Evolutionary conservation across 2,329 filamentous ascomycete species (phyloP).

Genomic region (Intubia oerlemansii): DNA sequence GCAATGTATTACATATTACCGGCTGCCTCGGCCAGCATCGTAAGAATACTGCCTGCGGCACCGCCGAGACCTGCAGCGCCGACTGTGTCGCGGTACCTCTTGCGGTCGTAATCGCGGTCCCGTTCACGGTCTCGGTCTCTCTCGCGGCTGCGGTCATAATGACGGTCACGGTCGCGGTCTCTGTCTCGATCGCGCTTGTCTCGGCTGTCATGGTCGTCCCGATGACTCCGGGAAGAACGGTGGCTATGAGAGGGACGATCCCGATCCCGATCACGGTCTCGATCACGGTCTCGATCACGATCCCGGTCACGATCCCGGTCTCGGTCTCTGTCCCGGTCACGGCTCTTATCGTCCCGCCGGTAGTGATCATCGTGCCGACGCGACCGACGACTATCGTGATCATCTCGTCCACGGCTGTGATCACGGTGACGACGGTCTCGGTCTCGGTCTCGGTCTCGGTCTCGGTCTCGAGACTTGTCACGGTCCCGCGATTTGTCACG

Average conservation of each 20-base stretch:
- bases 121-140: constrained; percentile 1
- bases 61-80: constrained; percentile 37
- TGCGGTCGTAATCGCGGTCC: constrained; percentile 12
- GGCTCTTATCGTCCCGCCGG: too few species aligned
- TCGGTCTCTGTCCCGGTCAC: too few species aligned
- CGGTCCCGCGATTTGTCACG: constrained; percentile 11
- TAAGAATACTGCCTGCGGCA: constrained; percentile 34
- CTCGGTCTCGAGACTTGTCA: constrained; percentile 8
- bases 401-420: too few species aligned
- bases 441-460: constrained; percentile 15
- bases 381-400: too few species aligned
- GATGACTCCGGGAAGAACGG: constrained; percentile 10
- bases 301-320: too few species aligned
- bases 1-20: constrained; percentile 9
- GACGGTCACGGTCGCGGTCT: constrained; percentile 11
- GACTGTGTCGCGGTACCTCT: constrained; percentile 27
- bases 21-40: constrained; percentile 36
- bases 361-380: too few species aligned
- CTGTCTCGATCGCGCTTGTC: constrained; percentile 11
- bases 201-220: constrained; percentile 1
- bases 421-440: too few species aligned
- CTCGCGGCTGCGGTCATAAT: constrained; percentile 10
- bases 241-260: too few species aligned
- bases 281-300: too few species aligned
- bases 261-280: too few species aligned